Base-by-base conservation (phyloP, 768 basidiomycete genomes). In the Amanita muscaria region DNA sequence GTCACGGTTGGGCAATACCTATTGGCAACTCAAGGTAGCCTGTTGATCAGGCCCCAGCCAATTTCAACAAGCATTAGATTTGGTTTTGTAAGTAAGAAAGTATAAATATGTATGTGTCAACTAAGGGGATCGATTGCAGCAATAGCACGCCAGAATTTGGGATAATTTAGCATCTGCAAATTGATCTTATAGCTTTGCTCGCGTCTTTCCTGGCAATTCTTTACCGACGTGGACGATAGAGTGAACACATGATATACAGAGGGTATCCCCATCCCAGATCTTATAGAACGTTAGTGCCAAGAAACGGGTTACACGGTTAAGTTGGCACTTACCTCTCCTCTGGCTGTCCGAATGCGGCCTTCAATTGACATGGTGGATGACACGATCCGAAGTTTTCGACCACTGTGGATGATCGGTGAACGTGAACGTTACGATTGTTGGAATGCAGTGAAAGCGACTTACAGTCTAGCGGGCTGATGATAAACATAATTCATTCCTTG, bases 401-500 rank as follows among this genome's bases (percentile, higher is more conserved):
- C 74, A 36, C 73, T 76, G 44, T 25, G 3, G 19, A 18, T 42
- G 12, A 32, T 9, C 18, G 14, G 14, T 39, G 33, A 19, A 38
- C 21, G 22, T 33, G 29, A 41, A 23, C 11, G 11, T 11, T 24
- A 36, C 12, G 16, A 6, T 29, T 12, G 27, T 6, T 29, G 44
- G n/a, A 7, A 34, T 18, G 16, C n/a, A n/a, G n/a, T n/a, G n/a
- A 7, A 19, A 25, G 30, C 18, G 16, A 32, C 42, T 35, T 50
- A 68, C 72, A 61, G 22, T 30, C 49, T 59, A 29, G 66, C 62
- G 14, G 72, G 64, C 16, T 64, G 61, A 50, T 74, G 72, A 68
- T 69, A 76, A 31, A 72, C 65, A 34, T 73, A 53, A 46, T 70
- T 70, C 68, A 76, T 73, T 1, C 70, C 66, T 49, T 74, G 72